phyloP scores from a whole-genome alignment of 208 protist genomes.

The Leishmania aethiopica region DNA sequence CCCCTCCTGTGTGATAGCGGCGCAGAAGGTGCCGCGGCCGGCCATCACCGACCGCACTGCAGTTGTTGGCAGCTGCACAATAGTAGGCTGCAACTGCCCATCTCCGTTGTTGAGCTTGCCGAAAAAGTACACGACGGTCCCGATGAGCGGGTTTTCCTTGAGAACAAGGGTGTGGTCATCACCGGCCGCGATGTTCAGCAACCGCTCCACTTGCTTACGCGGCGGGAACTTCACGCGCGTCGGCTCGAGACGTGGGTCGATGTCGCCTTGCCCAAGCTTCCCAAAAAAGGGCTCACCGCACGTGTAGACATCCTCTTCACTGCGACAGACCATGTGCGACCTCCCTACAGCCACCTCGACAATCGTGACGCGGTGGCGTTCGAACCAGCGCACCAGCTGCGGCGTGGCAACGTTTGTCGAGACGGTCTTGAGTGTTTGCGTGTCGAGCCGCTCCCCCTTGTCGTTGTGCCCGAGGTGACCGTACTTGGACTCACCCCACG shows the following conservation, averaged over 20 bases:
- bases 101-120: slow-evolving; percentile 64
- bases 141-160: slow-evolving; percentile 55
- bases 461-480: slow-evolving; percentile 78
- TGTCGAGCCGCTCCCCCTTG: slow-evolving; percentile 60
- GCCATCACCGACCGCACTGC: slow-evolving; percentile 41
- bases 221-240: slow-evolving; percentile 62
- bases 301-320: slow-evolving; percentile 73
- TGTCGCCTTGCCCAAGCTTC: slow-evolving; percentile 73
- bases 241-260: slow-evolving; percentile 40
- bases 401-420: slow-evolving; percentile 48
- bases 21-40: slow-evolving; percentile 55
- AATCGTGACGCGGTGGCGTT: slow-evolving; percentile 65
- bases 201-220: slow-evolving; percentile 53
- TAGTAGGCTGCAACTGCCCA: slow-evolving; percentile 52
- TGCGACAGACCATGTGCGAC: slow-evolving; percentile 61
- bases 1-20: slow-evolving; percentile 42
- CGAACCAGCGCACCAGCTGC: slow-evolving; percentile 67
- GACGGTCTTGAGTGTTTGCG: slow-evolving; percentile 59
- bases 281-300: slow-evolving; percentile 72
- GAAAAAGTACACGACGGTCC: slow-evolving; percentile 81
- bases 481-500: slow-evolving; percentile 75
- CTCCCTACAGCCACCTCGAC: slow-evolving; percentile 69
- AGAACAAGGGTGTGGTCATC: slow-evolving; percentile 83
- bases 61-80: slow-evolving; percentile 45
- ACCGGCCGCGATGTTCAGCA: slow-evolving; percentile 64